Percentiles rank a stretch among this genome's conserved stretches.
Evolutionary conservation across 2,329 filamentous ascomycete genomes (phyloP).

Genomic region (Clonostachys byssicola): DNA sequence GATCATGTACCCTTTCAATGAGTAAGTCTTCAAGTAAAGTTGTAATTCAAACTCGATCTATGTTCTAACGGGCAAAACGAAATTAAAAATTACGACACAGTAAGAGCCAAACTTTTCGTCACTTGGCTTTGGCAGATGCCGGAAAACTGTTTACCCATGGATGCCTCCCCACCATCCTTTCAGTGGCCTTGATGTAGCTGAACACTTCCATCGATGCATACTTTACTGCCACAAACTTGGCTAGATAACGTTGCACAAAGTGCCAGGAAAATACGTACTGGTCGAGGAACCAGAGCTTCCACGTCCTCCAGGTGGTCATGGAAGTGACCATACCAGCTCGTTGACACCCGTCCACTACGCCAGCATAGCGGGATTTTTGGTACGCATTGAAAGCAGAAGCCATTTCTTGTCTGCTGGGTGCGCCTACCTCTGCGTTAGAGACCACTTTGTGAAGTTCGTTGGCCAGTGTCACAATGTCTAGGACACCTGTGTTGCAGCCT

Average conservation of each 20-base stretch:
- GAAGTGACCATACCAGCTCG: not conserved
- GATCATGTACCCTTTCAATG: too few species aligned
- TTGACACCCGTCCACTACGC: not conserved
- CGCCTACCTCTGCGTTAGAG: too few species aligned
- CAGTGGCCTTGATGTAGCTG: conserved; percentile 13
- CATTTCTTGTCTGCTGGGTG: not conserved
- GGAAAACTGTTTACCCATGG: conserved; percentile 5
- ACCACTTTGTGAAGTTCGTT: conserved; percentile 11
- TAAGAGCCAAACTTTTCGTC: too few species aligned
- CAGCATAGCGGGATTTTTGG: not conserved
- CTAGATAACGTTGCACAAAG: conserved; percentile 5
- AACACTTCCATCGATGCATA: conserved; percentile 8
- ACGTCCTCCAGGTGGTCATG: not conserved
- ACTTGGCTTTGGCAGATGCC: too few species aligned
- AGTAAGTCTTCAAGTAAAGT: too few species aligned
- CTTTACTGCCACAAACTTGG: not conserved
- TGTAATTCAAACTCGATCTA: too few species aligned
- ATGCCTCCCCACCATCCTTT: conserved; percentile 4
- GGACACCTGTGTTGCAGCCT: conserved; percentile 20
- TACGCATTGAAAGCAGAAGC: not conserved
- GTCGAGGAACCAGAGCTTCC: conserved; percentile 1
- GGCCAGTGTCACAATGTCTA: conserved; percentile 13
- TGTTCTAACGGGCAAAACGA: too few species aligned
- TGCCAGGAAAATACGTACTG: conserved; percentile 12
- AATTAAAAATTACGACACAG: too few species aligned